Conservation (phyloP, 345 rosid species). For the Syzygium oleosum region DNA sequence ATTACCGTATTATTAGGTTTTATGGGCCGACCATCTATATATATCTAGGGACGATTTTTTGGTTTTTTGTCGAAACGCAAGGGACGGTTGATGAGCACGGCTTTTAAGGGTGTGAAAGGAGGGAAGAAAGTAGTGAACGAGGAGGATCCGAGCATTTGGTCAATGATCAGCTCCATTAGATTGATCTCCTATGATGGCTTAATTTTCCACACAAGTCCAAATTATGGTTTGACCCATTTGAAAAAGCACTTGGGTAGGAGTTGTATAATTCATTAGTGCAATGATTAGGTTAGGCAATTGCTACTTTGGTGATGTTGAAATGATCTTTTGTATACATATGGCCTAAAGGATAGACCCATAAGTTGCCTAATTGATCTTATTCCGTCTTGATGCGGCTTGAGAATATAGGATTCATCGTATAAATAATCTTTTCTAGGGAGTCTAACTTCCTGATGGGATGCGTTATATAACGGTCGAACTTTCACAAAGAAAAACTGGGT, state of each 20-base stretch:
- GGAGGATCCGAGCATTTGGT: not conserved
- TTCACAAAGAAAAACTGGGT: not conserved
- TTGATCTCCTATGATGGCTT: not conserved
- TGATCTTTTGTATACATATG: not conserved
- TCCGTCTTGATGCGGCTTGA: not conserved
- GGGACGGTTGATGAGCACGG: accelerated
- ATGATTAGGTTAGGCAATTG: not conserved
- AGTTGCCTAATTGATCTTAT: not conserved
- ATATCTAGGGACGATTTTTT: not conserved
- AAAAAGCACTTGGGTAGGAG: not conserved
- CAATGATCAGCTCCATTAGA: not conserved
- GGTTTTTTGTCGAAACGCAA: too few species aligned
- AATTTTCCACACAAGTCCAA: not conserved
- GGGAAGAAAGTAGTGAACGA: not conserved
- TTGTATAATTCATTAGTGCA: not conserved
- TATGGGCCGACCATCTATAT: accelerated
- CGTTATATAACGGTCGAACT: accelerated
- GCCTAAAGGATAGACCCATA: not conserved
- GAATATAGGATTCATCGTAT: not conserved
- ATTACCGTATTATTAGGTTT: not conserved
- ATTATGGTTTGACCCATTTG: not conserved
- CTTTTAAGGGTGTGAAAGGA: not conserved
- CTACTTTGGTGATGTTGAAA: not conserved
- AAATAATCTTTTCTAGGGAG: not conserved
- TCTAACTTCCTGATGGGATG: not conserved